Evolutionary conservation across 2,329 filamentous ascomycete genomes (phyloP), one percentile per base, ranked within the genome.

Genomic region (Plectosphaerella plurivora): DNA sequence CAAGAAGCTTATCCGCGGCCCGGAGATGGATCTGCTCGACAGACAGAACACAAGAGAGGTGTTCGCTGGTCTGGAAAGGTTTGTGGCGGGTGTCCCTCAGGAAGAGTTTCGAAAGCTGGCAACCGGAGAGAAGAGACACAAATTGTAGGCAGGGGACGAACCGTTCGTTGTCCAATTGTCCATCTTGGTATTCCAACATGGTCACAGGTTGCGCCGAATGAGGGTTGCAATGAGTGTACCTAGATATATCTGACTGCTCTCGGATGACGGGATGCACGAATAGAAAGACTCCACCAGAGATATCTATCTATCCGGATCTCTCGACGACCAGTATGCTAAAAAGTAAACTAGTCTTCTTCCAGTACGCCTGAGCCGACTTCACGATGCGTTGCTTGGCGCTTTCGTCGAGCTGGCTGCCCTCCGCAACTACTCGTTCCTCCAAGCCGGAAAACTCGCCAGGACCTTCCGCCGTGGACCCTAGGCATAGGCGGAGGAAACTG

Each of bases 51-150:
- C 91, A 7, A 74, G 82, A 35, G 93, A 97, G 78, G 90, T 94
- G 1, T 92, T 96, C 75, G 87, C 82, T 3, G 93, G 92, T 0
- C 67, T 97, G 64, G 86, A 92, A 56, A 76, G 91, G 54, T 97
- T 97, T 64, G 68, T 89, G 59, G 81, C 73, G 55, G 91, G 91
- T 0, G 77, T 91, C 44, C 94, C 94, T 18, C 91, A 97, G 76
- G 81, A 87, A 68, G 90, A 97, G 76, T 97, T 97, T 66, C 74
- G 79, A 63, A 92, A 89, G 77, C 74, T 97, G 65, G 91, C 91
- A 1, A 84, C 78, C 56, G 91, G 93, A 12, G 83, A 94, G 78
- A 97, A 97, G 83, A 90, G 86, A 67, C 94, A 99, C 73, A 97
- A 97, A 76, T 73, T 97, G 68, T 96, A 76, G 22, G 22, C 22